Percentiles rank a stretch among this genome's conserved stretches.
Evolutionary conservation across 2,329 filamentous ascomycete genomes (phyloP).

Genomic region (Epicoccum sorghinum): DNA sequence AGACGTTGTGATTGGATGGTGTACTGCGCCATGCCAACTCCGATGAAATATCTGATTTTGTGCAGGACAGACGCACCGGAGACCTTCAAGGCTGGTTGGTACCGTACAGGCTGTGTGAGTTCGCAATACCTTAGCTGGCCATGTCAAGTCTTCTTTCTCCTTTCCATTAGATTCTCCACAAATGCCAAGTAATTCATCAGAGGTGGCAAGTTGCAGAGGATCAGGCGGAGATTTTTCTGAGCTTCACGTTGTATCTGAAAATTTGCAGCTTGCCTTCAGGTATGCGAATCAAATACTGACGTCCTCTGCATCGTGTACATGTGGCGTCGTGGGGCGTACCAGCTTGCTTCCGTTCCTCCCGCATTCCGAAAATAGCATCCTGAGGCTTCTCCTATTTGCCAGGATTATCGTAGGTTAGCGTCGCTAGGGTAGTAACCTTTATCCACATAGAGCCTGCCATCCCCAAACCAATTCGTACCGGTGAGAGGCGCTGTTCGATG

Average conservation of each 20-base stretch:
- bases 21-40: too few species aligned
- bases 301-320: background rate
- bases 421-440: constrained; percentile 4
- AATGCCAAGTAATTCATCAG: too few species aligned
- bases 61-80: too few species aligned
- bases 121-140: too few species aligned
- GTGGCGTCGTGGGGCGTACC: background rate
- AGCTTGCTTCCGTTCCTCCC: background rate
- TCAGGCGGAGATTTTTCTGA: too few species aligned
- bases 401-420: background rate
- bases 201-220: too few species aligned
- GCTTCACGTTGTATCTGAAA: background rate
- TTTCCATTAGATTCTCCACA: too few species aligned
- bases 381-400: constrained; percentile 1
- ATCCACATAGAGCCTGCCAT: constrained; percentile 6
- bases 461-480: constrained; percentile 6
- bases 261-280: background rate
- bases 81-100: too few species aligned
- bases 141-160: too few species aligned
- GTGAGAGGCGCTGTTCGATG: background rate
- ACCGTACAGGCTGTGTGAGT: too few species aligned
- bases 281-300: constrained; percentile 7
- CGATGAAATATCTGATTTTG: too few species aligned
- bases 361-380: constrained; percentile 15
- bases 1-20: too few species aligned